phyloP scores from a whole-genome alignment of 2,329 filamentous ascomycete species.

The Colletotrichum viniferum region DNA sequence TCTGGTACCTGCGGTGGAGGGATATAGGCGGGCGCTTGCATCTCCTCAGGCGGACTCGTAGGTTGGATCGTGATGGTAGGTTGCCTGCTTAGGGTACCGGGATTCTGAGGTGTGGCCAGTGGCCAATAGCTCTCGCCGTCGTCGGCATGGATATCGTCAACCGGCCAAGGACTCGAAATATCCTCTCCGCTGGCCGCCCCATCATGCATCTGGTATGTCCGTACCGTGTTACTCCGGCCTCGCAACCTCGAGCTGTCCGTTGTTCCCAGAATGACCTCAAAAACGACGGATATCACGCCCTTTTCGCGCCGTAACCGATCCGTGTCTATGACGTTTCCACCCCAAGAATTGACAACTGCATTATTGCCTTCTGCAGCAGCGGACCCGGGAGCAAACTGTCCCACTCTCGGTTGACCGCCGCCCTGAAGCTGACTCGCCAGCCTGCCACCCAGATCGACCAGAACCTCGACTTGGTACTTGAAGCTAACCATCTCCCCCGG shows the following conservation, averaged over 20 bases:
- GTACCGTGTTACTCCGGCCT: constrained; percentile 22
- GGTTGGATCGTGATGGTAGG: constrained; percentile 13
- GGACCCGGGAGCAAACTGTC: constrained; percentile 29
- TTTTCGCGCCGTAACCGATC: constrained; percentile 86
- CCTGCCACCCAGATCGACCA: constrained; percentile 90
- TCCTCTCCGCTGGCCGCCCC: constrained; percentile 36
- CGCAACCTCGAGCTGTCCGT: constrained; percentile 65
- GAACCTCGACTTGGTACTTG: constrained; percentile 90
- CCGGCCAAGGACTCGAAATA: constrained; percentile 22
- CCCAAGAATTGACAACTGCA: constrained; percentile 57
- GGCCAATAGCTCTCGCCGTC: constrained; percentile 18
- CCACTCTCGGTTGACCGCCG: constrained; percentile 57
- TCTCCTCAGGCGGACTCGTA: constrained; percentile 27
- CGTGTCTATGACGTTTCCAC: constrained; percentile 82
- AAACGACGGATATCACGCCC: constrained; percentile 84
- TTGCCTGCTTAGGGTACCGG: constrained; percentile 1
- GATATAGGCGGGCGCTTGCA: constrained; percentile 52
- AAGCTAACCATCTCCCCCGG: constrained; percentile 96
- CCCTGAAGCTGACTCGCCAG: constrained; percentile 75
- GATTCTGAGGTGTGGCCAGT: neutral
- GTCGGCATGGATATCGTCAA: constrained; percentile 7
- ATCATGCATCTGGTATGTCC: constrained; percentile 27
- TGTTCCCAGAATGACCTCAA: constrained; percentile 88
- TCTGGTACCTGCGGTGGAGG: constrained; percentile 64
- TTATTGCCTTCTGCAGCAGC: constrained; percentile 41